Evolutionary conservation across 345 rosid species (phyloP).

Genomic region (Hibiscus mutabilis): DNA sequence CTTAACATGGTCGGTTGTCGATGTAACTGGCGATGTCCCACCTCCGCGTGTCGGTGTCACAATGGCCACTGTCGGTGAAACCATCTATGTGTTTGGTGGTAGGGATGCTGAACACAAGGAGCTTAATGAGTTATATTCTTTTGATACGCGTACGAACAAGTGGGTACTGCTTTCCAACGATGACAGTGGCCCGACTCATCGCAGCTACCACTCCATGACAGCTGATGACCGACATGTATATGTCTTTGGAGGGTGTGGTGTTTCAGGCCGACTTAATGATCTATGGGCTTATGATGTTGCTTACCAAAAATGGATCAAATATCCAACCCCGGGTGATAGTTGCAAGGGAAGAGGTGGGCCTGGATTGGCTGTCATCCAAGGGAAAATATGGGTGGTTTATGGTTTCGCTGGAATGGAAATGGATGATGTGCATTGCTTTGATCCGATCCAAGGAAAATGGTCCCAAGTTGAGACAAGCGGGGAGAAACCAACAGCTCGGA

Average conservation of each 20-base stretch:
- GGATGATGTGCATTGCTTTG: slow-evolving; percentile 69
- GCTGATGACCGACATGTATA: slow-evolving; percentile 49
- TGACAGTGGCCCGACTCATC: slow-evolving; percentile 48
- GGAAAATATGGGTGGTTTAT: slow-evolving; percentile 79
- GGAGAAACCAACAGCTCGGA: slow-evolving; percentile 62
- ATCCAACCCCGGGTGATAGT: slow-evolving; percentile 47
- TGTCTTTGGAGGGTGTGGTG: slow-evolving; percentile 87
- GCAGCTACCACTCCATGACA: slow-evolving; percentile 76
- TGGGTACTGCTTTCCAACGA: slow-evolving; percentile 65
- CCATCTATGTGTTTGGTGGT: slow-evolving; percentile 75
- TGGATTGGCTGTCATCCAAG: slow-evolving; percentile 54
- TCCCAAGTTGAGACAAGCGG: slow-evolving; percentile 57
- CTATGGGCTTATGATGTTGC: slow-evolving; percentile 69
- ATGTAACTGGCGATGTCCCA: slow-evolving; percentile 57
- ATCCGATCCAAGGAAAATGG: slow-evolving; percentile 50
- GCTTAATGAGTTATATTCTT: slow-evolving; percentile 73
- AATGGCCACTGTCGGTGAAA: slow-evolving; percentile 56
- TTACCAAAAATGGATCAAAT: slow-evolving; percentile 49
- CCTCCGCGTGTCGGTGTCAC: slow-evolving; percentile 91
- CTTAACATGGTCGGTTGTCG: slow-evolving; percentile 54
- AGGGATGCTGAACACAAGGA: slow-evolving; percentile 60
- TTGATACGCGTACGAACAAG: slow-evolving; percentile 43
- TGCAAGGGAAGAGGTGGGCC: slow-evolving; percentile 83
- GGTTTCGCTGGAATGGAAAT: slow-evolving; percentile 70
- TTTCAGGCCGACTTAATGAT: slow-evolving; percentile 67